Evolutionary conservation across 2,329 filamentous ascomycete species (phyloP), one percentile per base, ranked within the genome.

Genomic region (Huntiella savannae): DNA sequence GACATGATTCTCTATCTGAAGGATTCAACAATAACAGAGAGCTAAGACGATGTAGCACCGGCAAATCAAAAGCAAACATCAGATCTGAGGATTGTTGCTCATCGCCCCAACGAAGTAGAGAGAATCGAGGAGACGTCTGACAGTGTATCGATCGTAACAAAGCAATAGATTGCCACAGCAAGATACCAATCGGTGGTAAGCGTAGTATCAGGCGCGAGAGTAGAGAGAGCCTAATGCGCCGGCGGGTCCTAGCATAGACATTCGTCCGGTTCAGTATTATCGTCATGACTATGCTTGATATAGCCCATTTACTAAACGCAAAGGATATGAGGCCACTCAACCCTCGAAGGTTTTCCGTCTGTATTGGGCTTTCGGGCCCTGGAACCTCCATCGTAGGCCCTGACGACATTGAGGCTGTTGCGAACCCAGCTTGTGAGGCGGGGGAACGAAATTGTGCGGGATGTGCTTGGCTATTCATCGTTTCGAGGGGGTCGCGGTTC

Each of bases 261-360:
- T 87, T 79, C 5, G 91, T 92, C 48, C 91, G 77, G 59, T 96
- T 96, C 17, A 96, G 68, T 49, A 95, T 65, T 49, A 96, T 74
- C 16, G 85, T 85, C 69, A 88, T 82, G 34, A 79, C 75, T 54
- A 96, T 78, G 55, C 86, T 95, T 45, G 79, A 78, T 49, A 96
- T 65, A 1, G 88, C 87, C 91, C 91, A 96, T 60, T 82, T 82
- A 61, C 84, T 92, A 1, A 83, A 92, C 38, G 86, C 70, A 61
- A 96, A 98, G 55, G 77, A 82, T 61, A 96, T 87, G 49, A 96
- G 76, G 51, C 83, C 86, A 39, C 84, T 82, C 38, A 95, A 68
- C 38, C 82, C 85, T 57, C 79, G 75, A 1, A 69, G 65, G 17
- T 73, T 64, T 53, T 78, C 75, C 52, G 75, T 59, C 22, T 28